Evolutionary conservation across 2,329 filamentous ascomycete species (phyloP), one percentile per base, ranked within the genome.

Genomic region (Arthrocladium fulminans): DNA sequence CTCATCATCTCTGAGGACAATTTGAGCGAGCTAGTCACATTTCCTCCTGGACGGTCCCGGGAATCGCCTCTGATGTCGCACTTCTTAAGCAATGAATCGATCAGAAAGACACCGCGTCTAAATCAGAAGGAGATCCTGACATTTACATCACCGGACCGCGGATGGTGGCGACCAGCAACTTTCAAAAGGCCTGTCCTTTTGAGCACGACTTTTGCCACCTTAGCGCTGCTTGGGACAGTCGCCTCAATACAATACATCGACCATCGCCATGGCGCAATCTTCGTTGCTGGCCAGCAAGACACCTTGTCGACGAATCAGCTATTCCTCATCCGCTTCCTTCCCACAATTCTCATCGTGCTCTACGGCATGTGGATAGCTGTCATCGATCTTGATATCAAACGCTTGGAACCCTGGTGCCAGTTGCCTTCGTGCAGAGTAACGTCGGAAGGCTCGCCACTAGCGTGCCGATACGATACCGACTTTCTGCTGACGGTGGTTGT

Each of bases 391-490:
- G 76, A 83, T 29, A 64, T 70, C 0, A 79, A 80, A 50, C 56
- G 80, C 0, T 63, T 82, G 38, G 77, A 83, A 27, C 79, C 79
- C 0, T 83, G 73, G 66, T 72, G 79, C 9, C 75, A 81, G 19
- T 47, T 83, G 0, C 17, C 32, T 5, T 79, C 76, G 0, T 10
- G 3, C 5, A 15, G 17, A 3, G 7, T 3, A 12, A 19, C 23
- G 6, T 12, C n/a, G 3, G 19, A 12, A 5, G 12, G 3, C 3
- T 24, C 39, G n/a, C 22, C 39, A 3, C 13, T 42, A 23, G 12
- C 27, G 4, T 42, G 39, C 27, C 39, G 39, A 10, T 42, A 42
- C 39, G 39, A 44, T 24, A 39, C 35, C 5, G 48, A 50, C 12
- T 50, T 50, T 22, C 12, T 50, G 8, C 27, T 42, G 17, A 9